Conservation (phyloP, 495 filamentous ascomycete genomes). For the Neurospora sp. region DNA sequence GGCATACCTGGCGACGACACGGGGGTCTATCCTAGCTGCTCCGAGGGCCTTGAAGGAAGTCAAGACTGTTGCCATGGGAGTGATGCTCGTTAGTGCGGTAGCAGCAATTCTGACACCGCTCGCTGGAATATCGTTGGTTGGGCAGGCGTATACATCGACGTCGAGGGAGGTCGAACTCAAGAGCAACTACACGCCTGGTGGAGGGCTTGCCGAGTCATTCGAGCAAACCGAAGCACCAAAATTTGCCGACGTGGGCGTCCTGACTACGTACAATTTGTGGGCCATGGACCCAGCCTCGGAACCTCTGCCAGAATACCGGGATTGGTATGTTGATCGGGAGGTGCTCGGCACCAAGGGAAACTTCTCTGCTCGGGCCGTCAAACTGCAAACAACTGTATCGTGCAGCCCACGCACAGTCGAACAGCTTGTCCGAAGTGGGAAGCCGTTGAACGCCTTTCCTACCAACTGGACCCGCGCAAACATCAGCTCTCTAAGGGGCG, state of each 20-base stretch:
- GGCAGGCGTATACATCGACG: slow-evolving; percentile 16
- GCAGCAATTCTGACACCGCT: slow-evolving; percentile 13
- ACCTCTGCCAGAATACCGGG: slow-evolving; percentile 15
- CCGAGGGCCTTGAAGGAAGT: slow-evolving; percentile 10
- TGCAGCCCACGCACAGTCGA: slow-evolving; percentile 9
- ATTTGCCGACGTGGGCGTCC: slow-evolving; percentile 11
- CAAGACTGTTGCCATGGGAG: slow-evolving; percentile 6
- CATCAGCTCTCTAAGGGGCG: neutral
- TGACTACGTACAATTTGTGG: slow-evolving; percentile 18
- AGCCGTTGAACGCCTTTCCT: slow-evolving; percentile 15
- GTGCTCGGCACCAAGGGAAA: slow-evolving; percentile 8
- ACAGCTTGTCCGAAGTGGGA: slow-evolving; percentile 10
- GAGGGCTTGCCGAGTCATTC: slow-evolving; percentile 16
- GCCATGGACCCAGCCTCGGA: slow-evolving; percentile 14
- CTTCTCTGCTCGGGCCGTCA: slow-evolving; percentile 15
- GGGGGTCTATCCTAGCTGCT: slow-evolving; percentile 12
- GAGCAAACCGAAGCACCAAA: slow-evolving; percentile 18
- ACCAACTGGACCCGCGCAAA: slow-evolving; percentile 20
- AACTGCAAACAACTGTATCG: slow-evolving; percentile 11
- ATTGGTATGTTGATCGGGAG: slow-evolving; percentile 21
- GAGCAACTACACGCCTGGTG: slow-evolving; percentile 13
- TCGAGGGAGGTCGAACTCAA: slow-evolving; percentile 3
- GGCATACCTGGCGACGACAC: slow-evolving; percentile 13
- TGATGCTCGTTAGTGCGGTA: slow-evolving; percentile 7
- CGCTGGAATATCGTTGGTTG: slow-evolving; percentile 13